These are phyloP conservation scores for Nemania abortiva DNA, from an alignment of 2,329 filamentous ascomycete genomes.

Conservation along the genomic window DNA sequence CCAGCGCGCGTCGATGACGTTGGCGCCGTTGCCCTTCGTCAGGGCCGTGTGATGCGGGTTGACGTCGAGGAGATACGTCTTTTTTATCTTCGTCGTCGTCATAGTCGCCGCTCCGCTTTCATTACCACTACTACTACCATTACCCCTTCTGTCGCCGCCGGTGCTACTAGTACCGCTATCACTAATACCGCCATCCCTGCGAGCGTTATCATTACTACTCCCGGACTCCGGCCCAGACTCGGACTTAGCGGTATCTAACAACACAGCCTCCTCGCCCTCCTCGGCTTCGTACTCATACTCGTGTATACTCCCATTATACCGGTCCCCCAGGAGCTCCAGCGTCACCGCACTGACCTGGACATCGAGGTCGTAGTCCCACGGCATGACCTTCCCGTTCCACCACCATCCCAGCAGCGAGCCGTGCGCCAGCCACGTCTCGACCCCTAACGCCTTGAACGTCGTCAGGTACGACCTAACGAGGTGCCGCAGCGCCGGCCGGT, in stretches of 20 bases:
- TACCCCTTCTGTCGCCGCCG: too few relatives aligned
- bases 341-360: slow-evolving; percentile 80
- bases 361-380: slow-evolving; percentile 88
- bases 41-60: slow-evolving; percentile 77
- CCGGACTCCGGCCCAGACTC: background rate
- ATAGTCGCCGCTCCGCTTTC: background rate
- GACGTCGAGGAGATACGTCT: slow-evolving; percentile 78
- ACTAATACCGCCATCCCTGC: background rate
- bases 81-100: slow-evolving; percentile 44
- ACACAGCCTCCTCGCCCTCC: background rate
- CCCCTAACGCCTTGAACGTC: slow-evolving; percentile 70
- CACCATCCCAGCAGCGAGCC: slow-evolving; percentile 88
- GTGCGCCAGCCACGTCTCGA: slow-evolving; percentile 90
- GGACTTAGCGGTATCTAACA: background rate
- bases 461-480: slow-evolving; percentile 81
- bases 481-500: slow-evolving; percentile 73
- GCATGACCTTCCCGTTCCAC: slow-evolving; percentile 84
- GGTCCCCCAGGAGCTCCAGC: slow-evolving; percentile 71
- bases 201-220: background rate
- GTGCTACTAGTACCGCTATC: background rate
- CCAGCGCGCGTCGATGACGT: slow-evolving; percentile 88
- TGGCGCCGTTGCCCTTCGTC: slow-evolving; percentile 73
- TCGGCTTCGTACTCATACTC: slow-evolving; percentile 60
- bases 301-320: slow-evolving; percentile 77
- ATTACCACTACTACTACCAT: background rate